Evolutionary conservation across 305 asterid species (phyloP), one percentile per base, ranked within the genome.

Genomic region (Fraxinus xanthoxyloides): DNA sequence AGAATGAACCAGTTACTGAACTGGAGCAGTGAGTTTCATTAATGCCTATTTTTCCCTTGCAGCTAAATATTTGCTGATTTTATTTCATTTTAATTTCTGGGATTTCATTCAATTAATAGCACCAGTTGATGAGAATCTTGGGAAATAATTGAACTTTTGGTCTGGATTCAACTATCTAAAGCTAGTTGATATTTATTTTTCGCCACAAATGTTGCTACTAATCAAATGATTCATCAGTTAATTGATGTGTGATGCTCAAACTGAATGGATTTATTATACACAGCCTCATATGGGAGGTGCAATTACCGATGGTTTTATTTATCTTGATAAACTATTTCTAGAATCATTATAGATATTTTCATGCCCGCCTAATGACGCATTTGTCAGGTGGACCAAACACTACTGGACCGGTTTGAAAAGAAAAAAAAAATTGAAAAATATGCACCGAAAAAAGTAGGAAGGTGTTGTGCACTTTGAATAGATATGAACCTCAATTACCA

Each of bases 401-500:
- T n/a, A 51, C 2, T n/a, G 2, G 8, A 51, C 9, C 8, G 8
- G 74, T 13, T 28, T 0, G 30, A 61, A 61, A 5, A 28, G 10
- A 28, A 1, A 28, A 0, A 28, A 28, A 26, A 65, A 65, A n/a
- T n/a, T 10, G 8, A 26, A 26, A 65, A 10, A 3, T 5, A 12
- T 67, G 17, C 1, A 3, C 8, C 8, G 3, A 3, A 24, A 7
- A 65, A 26, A 65, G 7, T 26, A 65, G 17, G 5, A 67, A 67
- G 74, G 17, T 67, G 34, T 4, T 26, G 34, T 67, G 36, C 36
- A 12, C 36, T 67, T 67, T 67, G 74, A 28, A 51, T 12, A 46
- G 56, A 77, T 84, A 74, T 82, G 74, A 79, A 80, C 86, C 88
- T 87, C 88, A 85, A 30, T 70, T 83, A 34, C 51, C 80, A 76